Percentiles rank a stretch among this genome's conserved stretches.
Conservation (phyloP, 2,329 filamentous ascomycete genomes). For the Coniella lustricola region DNA sequence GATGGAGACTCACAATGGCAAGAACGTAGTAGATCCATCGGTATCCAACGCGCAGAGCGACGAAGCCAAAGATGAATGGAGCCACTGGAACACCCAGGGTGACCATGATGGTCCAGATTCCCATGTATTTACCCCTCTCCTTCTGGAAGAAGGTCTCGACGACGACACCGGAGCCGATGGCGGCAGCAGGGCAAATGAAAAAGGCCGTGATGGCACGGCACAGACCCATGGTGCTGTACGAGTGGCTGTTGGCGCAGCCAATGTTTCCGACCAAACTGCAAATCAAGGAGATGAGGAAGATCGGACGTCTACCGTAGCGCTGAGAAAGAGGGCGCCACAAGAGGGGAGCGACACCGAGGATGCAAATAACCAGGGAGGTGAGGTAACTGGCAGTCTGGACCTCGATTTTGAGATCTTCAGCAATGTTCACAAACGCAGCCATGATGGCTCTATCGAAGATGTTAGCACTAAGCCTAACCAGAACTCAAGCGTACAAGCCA, state of each 20-base stretch:
- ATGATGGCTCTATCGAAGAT: conserved; percentile 36
- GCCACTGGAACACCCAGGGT: conserved; percentile 23
- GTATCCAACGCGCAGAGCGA: conserved; percentile 44
- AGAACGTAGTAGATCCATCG: conserved; percentile 54
- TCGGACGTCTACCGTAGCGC: conserved; percentile 45
- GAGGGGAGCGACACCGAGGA: conserved; percentile 45
- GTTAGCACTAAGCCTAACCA: too few species aligned
- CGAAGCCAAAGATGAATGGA: conserved; percentile 34
- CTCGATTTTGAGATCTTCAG: conserved; percentile 39
- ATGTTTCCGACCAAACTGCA: conserved; percentile 43
- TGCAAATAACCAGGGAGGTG: conserved; percentile 47
- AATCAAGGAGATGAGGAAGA: conserved; percentile 42
- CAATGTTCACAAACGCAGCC: conserved; percentile 46
- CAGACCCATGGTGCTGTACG: conserved; percentile 41
- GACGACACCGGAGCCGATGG: conserved; percentile 49
- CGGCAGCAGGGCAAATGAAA: conserved; percentile 46
- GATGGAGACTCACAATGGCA: conserved; percentile 37
- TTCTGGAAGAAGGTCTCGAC: conserved; percentile 51
- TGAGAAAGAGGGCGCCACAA: conserved; percentile 51
- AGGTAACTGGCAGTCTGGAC: conserved; percentile 46
- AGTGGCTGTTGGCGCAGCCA: conserved; percentile 42
- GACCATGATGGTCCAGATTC: conserved; percentile 43
- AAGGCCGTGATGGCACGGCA: conserved; percentile 47
- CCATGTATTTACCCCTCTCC: conserved; percentile 47
- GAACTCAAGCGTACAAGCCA: too few species aligned